Conservation (phyloP, 345 rosid species). For the Murraya koenigii region DNA sequence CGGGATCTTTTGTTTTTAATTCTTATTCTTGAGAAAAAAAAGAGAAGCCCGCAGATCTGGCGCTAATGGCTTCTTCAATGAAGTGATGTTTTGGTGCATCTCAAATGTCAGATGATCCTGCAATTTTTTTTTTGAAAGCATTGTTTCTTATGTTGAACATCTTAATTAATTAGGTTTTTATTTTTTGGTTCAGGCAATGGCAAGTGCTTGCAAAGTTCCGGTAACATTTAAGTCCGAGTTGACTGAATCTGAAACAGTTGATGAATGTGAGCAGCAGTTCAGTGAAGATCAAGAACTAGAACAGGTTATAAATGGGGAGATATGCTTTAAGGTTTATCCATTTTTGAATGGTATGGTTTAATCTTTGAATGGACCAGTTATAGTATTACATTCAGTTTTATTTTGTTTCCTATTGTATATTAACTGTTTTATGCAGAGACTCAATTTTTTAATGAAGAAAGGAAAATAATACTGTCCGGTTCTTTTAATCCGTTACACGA, state of each 20-base stretch:
- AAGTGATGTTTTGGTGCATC: no score
- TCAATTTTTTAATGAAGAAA: constrained; percentile 36
- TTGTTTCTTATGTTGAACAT: not conserved
- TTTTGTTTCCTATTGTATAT: constrained; percentile 15
- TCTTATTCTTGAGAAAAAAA: no score
- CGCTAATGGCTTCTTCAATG: no score
- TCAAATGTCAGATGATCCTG: not conserved
- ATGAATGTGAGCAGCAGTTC: constrained; percentile 51
- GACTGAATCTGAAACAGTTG: constrained; percentile 52
- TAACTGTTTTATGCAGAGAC: constrained; percentile 39
- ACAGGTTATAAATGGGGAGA: constrained; percentile 62
- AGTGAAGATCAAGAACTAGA: constrained; percentile 73
- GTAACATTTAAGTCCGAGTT: constrained; percentile 48
- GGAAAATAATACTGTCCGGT: constrained; percentile 85
- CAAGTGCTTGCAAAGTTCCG: constrained; percentile 70
- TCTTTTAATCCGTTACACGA: constrained; percentile 93
- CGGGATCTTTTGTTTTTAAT: no score
- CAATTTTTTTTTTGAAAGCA: not conserved
- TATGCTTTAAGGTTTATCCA: constrained; percentile 77
- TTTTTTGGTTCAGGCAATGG: constrained; percentile 62
- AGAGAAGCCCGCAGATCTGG: no score
- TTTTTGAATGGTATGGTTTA: constrained; percentile 58
- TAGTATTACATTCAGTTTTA: not conserved
- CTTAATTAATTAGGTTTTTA: constrained; percentile 1
- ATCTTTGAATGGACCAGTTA: constrained; percentile 16